Percentiles rank a stretch among this genome's conserved stretches.
Evolutionary conservation across 345 rosid species (phyloP).

Genomic region (Atalantia buxifolia): DNA sequence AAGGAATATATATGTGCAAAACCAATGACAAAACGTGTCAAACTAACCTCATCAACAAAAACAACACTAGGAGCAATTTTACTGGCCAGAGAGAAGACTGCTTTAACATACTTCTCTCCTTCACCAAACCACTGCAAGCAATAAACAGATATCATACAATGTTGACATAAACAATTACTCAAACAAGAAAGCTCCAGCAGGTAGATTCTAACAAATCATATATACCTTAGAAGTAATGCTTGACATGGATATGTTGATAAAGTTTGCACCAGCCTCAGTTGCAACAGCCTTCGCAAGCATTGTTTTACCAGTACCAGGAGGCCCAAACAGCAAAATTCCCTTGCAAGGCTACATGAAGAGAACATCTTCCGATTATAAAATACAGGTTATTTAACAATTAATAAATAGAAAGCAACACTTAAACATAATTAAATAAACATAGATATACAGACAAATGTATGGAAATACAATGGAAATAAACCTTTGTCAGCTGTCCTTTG

Average conservation of each 20-base stretch:
- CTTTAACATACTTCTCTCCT: constrained; percentile 98
- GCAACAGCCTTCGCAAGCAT: constrained; percentile 99
- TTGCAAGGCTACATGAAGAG: constrained; percentile 74
- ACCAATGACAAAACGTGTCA: background rate
- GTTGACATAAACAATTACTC: background rate
- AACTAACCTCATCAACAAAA: constrained; percentile 93
- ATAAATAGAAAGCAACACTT: background rate
- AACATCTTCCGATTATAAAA: background rate
- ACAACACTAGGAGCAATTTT: constrained; percentile 97
- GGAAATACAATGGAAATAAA: constrained; percentile 3
- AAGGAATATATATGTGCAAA: background rate
- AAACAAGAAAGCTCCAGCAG: background rate
- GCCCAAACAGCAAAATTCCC: constrained; percentile 96
- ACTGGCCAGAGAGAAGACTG: constrained; percentile 96
- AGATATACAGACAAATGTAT: background rate
- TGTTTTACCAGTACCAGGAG: constrained; percentile 99
- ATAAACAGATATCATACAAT: constrained; percentile 8
- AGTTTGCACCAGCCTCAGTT: constrained; percentile 98
- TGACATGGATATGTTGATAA: constrained; percentile 99
- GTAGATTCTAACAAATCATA: background rate
- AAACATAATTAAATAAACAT: background rate
- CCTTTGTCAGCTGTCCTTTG: constrained; percentile 99
- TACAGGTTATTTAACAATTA: constrained; percentile 1
- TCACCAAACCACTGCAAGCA: constrained; percentile 98
- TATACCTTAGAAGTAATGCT: constrained; percentile 96